Evolutionary conservation across 148 eudicot species (phyloP).

Genomic region (Arbutus unedo): DNA sequence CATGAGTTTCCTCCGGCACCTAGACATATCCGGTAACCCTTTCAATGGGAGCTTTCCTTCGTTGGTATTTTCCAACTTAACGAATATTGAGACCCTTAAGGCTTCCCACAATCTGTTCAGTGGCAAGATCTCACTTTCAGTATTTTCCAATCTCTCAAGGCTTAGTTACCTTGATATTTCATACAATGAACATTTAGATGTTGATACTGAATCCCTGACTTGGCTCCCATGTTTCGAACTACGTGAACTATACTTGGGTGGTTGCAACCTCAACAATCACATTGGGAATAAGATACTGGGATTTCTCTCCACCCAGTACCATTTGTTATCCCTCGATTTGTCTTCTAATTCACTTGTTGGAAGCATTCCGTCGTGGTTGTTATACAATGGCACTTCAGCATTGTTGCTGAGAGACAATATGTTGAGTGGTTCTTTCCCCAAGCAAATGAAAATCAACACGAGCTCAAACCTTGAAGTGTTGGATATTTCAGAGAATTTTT

Average conservation of each 20-base stretch:
- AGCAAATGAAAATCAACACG: not conserved
- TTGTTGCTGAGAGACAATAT: not conserved
- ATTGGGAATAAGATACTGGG: not conserved
- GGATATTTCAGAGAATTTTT: not conserved
- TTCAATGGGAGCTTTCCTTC: not conserved
- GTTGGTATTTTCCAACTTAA: not conserved
- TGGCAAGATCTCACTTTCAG: not conserved
- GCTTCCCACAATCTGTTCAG: not conserved
- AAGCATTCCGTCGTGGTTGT: not conserved
- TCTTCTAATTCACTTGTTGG: not conserved
- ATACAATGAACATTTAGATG: not conserved
- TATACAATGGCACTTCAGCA: not conserved
- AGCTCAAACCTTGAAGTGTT: not conserved
- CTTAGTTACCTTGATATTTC: not conserved
- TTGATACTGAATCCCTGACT: not conserved
- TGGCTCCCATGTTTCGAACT: not conserved
- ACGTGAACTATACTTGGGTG: not conserved
- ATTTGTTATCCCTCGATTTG: not conserved
- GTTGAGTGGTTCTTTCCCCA: not conserved
- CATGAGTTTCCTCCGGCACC: not conserved
- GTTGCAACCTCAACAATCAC: not conserved
- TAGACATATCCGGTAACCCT: not conserved
- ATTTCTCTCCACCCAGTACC: not conserved
- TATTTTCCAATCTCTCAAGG: constrained; percentile 3
- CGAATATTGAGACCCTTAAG: not conserved